phyloP scores from a whole-genome alignment of 768 basidiomycete genomes.

The Boletus eberwhitei region DNA sequence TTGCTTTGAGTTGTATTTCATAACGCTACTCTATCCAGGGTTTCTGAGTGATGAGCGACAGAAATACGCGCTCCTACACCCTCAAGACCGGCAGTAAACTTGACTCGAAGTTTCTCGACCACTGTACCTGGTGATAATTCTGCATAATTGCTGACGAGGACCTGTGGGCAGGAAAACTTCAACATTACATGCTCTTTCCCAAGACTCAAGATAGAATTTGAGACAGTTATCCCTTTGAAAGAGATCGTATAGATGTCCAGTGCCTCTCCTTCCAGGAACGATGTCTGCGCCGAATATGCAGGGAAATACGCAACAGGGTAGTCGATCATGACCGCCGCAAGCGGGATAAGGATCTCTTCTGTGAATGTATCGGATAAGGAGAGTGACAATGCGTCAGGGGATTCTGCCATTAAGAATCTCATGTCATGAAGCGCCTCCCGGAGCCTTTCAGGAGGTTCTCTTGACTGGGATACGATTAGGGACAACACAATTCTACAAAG shows the following conservation, averaged over 20 bases:
- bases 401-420: not conserved
- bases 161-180: slow-evolving; percentile 56
- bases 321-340: slow-evolving; percentile 59
- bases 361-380: slow-evolving; percentile 29
- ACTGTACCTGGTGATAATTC: slow-evolving; percentile 25
- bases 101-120: slow-evolving; percentile 28
- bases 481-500: not conserved
- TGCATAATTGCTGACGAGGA: slow-evolving; percentile 8
- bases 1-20: slow-evolving; percentile 23
- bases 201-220: not conserved
- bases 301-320: slow-evolving; percentile 60
- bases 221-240: slow-evolving; percentile 1
- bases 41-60: slow-evolving; percentile 36
- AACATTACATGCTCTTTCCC: slow-evolving; percentile 38
- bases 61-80: slow-evolving; percentile 16
- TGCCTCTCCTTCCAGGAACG: slow-evolving; percentile 43
- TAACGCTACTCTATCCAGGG: slow-evolving; percentile 46
- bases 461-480: slow-evolving; percentile 12
- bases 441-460: slow-evolving; percentile 10
- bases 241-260: slow-evolving; percentile 49
- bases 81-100: slow-evolving; percentile 35
- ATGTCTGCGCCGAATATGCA: slow-evolving; percentile 31
- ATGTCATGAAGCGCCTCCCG: slow-evolving; percentile 12
- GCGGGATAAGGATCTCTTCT: slow-evolving; percentile 39
- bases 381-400: slow-evolving; percentile 19